These are phyloP conservation scores for Lunularia cruciata DNA, from an alignment of 225 moss, liverwort and hornwort species.

Conservation along the genomic window DNA sequence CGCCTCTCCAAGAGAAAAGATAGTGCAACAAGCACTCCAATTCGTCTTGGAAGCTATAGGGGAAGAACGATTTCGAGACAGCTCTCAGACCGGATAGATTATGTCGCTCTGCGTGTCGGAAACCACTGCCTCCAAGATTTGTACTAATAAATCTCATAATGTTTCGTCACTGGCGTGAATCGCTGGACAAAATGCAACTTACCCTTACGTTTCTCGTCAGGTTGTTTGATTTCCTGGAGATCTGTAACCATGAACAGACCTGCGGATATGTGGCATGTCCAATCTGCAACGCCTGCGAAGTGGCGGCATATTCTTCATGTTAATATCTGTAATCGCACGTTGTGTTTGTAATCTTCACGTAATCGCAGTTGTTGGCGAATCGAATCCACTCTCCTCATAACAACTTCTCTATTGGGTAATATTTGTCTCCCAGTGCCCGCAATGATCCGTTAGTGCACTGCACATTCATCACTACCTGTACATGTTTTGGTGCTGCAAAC, in stretches of 20 bases:
- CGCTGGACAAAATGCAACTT: conserved; percentile 54
- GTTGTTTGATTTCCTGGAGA: conserved; percentile 53
- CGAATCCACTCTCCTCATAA: conserved; percentile 67
- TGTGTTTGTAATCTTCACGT: too few relatives aligned
- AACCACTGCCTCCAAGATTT: conserved; percentile 10
- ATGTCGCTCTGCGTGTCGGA: neutral
- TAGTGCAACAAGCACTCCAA: too few relatives aligned
- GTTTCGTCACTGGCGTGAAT: conserved; percentile 53
- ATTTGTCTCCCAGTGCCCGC: conserved; percentile 54
- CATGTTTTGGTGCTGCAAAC: neutral
- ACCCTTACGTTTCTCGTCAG: conserved; percentile 8
- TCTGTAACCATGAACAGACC: conserved; percentile 71
- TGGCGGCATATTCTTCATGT: conserved; percentile 62
- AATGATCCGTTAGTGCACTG: conserved; percentile 61
- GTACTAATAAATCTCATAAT: conserved; percentile 48
- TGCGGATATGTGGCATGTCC: conserved; percentile 59
- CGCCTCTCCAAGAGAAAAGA: too few relatives aligned
- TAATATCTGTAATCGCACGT: too few relatives aligned
- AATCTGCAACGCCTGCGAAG: conserved; percentile 70
- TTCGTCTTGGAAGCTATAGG: too few relatives aligned
- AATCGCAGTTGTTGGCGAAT: conserved; percentile 59
- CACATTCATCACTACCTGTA: conserved; percentile 46
- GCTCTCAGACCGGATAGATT: too few relatives aligned
- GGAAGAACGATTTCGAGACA: too few relatives aligned
- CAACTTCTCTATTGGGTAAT: conserved; percentile 69